Evolutionary conservation across 345 rosid species (phyloP).

Genomic region (Lenwebbia sp.): DNA sequence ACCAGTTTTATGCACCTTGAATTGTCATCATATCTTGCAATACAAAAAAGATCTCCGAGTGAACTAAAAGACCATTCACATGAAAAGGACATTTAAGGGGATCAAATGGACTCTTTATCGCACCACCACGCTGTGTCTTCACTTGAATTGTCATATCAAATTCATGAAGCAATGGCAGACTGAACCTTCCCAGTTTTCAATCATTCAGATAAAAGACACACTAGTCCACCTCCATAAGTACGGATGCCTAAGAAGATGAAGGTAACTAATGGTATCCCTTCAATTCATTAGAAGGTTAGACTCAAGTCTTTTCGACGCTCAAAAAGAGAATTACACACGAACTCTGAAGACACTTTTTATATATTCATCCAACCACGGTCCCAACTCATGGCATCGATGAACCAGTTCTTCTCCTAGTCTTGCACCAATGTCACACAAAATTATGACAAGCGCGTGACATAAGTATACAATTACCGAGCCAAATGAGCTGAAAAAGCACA

Average conservation of each 20-base stretch:
- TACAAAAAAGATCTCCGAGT: background rate
- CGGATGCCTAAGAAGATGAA: background rate
- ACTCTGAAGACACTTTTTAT: background rate
- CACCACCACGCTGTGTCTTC: background rate
- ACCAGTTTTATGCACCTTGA: background rate
- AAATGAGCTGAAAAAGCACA: constrained; percentile 99
- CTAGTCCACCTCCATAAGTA: background rate
- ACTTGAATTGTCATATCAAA: background rate
- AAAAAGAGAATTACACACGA: background rate
- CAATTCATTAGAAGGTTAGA: background rate
- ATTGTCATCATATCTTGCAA: background rate
- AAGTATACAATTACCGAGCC: constrained; percentile 48
- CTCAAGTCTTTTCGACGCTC: background rate
- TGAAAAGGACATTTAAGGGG: background rate
- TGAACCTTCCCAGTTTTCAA: background rate
- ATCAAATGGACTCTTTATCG: background rate
- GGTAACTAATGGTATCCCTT: background rate
- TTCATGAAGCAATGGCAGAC: background rate
- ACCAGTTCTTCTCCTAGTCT: background rate
- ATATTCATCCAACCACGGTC: background rate
- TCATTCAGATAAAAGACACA: background rate
- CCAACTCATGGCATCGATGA: background rate
- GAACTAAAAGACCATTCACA: background rate
- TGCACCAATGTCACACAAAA: background rate
- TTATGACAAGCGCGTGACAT: background rate